Percentiles rank a stretch among this genome's conserved stretches.
Evolutionary conservation across 2,329 filamentous ascomycete species (phyloP).

Genomic region (Juglanconis oblonga): DNA sequence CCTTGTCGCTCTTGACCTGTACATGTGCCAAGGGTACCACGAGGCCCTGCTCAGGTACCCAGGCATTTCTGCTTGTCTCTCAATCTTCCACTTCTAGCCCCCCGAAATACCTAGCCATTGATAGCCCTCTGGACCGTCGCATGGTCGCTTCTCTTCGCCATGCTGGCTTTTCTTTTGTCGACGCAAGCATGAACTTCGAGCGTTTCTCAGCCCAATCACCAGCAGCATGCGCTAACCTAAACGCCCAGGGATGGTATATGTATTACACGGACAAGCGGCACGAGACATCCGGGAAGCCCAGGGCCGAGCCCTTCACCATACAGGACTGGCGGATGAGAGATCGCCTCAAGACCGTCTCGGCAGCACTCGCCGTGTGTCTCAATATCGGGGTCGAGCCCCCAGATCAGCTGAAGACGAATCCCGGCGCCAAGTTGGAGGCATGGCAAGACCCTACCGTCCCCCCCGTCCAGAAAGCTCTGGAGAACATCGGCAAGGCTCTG

Average conservation of each 20-base stretch:
- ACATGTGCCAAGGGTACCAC: background rate
- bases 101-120: background rate
- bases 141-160: background rate
- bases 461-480: conserved; percentile 79
- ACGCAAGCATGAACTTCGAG: background rate
- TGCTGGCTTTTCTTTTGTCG: background rate
- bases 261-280: conserved; percentile 98
- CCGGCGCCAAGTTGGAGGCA: conserved; percentile 89
- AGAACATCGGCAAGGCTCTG: conserved; percentile 93
- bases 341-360: conserved; percentile 92
- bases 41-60: background rate
- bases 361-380: conserved; percentile 87
- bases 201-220: background rate
- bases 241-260: conserved; percentile 92
- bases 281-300: conserved; percentile 87
- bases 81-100: background rate
- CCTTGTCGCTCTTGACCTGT: conserved; percentile 1
- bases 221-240: conserved; percentile 22
- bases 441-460: conserved; percentile 90
- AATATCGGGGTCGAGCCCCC: conserved; percentile 98
- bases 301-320: conserved; percentile 61
- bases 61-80: background rate
- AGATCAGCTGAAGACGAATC: conserved; percentile 92
- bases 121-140: background rate
- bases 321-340: conserved; percentile 99